Conservation (phyloP, 2,329 filamentous ascomycete genomes). For the Phaeosphaeriaceae sp. region DNA sequence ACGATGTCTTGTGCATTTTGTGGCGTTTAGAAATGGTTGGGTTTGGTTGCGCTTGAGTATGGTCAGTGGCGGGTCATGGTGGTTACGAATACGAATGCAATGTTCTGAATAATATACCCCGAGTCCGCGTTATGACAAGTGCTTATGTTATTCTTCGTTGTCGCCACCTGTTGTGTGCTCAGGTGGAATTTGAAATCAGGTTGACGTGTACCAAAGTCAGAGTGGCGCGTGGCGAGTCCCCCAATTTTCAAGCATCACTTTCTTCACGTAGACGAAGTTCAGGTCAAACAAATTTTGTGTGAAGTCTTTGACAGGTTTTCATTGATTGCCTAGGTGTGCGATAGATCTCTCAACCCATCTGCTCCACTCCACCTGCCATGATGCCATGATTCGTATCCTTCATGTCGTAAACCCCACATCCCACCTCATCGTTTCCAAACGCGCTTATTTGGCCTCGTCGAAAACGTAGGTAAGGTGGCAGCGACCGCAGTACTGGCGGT, state of each 20-base stretch:
- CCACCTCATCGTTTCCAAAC: constrained; percentile 6
- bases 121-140: background rate
- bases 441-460: constrained; percentile 66
- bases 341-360: constrained; percentile 32
- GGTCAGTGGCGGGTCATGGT: background rate
- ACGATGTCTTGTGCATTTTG: constrained; percentile 1
- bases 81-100: background rate
- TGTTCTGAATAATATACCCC: background rate
- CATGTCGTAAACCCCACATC: constrained; percentile 12
- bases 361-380: constrained; percentile 33
- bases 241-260: background rate
- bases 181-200: background rate
- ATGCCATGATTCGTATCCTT: constrained; percentile 35
- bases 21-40: background rate
- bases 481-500: constrained; percentile 93
- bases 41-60: background rate
- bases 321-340: constrained; percentile 35
- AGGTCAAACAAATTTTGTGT: background rate
- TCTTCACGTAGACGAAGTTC: background rate
- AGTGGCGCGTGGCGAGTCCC: background rate
- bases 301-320: constrained; percentile 28
- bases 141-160: background rate
- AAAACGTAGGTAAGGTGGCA: constrained; percentile 77
- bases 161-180: background rate
- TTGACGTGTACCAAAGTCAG: background rate